Evolutionary conservation across 495 filamentous ascomycete genomes (phyloP).

Genomic region (Evansstolkia leycettana): DNA sequence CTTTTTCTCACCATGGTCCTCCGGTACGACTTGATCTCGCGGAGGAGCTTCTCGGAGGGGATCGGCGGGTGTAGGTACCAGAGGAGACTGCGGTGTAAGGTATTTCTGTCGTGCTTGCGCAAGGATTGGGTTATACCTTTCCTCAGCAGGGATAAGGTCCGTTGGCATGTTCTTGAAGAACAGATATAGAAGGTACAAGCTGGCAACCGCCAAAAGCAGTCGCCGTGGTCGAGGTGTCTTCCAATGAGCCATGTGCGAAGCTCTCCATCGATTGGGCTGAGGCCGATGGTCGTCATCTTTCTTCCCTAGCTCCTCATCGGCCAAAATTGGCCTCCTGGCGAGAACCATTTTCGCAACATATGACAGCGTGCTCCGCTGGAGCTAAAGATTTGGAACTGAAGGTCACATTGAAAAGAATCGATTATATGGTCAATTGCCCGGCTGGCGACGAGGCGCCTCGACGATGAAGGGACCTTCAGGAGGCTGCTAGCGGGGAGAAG

Average conservation of each 20-base stretch:
- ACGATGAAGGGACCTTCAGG: too few relatives aligned
- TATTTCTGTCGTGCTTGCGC: constrained; percentile 13
- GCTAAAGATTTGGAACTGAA: constrained; percentile 1
- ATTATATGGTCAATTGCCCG: too few relatives aligned
- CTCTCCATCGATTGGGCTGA: constrained; percentile 8
- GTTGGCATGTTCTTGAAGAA: constrained; percentile 45
- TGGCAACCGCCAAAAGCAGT: constrained; percentile 27
- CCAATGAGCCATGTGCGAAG: constrained; percentile 17
- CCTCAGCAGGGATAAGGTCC: constrained; percentile 19
- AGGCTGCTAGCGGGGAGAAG: too few relatives aligned
- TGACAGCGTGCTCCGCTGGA: constrained; percentile 9
- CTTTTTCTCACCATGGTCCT: constrained; percentile 7
- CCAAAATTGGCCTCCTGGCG: constrained; percentile 31
- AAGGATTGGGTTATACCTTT: constrained; percentile 17
- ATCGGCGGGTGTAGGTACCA: constrained; percentile 3
- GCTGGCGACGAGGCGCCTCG: too few relatives aligned
- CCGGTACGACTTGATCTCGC: constrained; percentile 11
- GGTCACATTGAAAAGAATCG: constrained; percentile 6
- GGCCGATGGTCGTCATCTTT: constrained; percentile 52
- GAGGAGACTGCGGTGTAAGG: not conserved
- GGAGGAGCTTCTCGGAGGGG: constrained; percentile 6
- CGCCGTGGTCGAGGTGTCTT: constrained; percentile 30
- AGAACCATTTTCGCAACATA: constrained; percentile 25
- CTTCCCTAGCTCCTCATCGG: constrained; percentile 60
- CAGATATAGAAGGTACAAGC: constrained; percentile 30